Percentiles rank a stretch among this genome's conserved stretches.
Evolutionary conservation across 257 asterid genomes (phyloP).

Genomic region (Buddleja alternifolia): DNA sequence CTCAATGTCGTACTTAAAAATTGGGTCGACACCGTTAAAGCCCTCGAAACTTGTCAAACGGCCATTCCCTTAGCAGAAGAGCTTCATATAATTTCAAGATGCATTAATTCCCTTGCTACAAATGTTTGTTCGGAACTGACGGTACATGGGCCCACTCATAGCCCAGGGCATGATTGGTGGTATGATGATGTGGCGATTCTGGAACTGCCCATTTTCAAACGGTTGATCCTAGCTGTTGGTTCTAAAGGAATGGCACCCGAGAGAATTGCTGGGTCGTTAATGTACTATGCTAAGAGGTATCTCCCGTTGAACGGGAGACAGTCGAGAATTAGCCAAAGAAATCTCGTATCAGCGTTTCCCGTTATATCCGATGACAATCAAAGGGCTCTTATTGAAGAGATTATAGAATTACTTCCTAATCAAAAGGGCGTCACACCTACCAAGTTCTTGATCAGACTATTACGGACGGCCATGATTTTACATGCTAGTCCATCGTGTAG

Average conservation of each 20-base stretch:
- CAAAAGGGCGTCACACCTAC: conserved; percentile 48
- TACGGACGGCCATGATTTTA: conserved; percentile 40
- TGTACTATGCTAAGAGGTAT: conserved; percentile 46
- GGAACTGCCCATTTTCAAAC: conserved; percentile 45
- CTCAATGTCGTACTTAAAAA: conserved; percentile 40
- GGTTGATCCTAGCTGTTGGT: conserved; percentile 38
- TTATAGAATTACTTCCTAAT: conserved; percentile 46
- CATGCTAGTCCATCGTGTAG: conserved; percentile 38
- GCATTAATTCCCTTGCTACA: conserved; percentile 48
- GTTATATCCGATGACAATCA: conserved; percentile 43
- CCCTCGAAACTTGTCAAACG: conserved; percentile 50
- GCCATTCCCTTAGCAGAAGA: conserved; percentile 48
- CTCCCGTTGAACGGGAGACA: conserved; percentile 47
- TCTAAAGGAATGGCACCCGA: conserved; percentile 44
- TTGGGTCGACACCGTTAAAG: conserved; percentile 49
- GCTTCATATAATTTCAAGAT: conserved; percentile 45
- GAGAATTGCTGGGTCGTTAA: conserved; percentile 37
- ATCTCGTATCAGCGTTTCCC: conserved; percentile 20
- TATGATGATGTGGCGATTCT: conserved; percentile 45
- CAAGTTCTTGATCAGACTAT: conserved; percentile 44
- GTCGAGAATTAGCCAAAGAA: conserved; percentile 27
- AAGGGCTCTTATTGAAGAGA: conserved; percentile 52
- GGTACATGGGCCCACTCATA: conserved; percentile 12
- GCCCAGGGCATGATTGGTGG: conserved; percentile 56
- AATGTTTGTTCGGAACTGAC: conserved; percentile 47